Percentiles rank a stretch among this genome's conserved stretches.
Evolutionary conservation across 1,139 yeast species (phyloP).

Genomic region (Kluyveromyces marxianus): DNA sequence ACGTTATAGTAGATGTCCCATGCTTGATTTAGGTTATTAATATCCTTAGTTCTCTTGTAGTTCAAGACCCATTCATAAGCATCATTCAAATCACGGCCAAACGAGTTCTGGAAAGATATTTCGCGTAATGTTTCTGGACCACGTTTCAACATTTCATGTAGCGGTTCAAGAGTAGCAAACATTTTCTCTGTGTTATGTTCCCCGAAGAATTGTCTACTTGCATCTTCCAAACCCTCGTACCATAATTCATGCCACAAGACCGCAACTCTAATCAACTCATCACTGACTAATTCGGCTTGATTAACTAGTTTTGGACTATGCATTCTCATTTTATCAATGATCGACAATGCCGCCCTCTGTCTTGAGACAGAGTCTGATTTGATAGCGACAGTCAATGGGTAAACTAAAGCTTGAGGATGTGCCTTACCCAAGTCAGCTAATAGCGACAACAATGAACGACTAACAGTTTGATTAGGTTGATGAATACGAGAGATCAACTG

Average conservation of each 20-base stretch:
- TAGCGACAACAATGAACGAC: conserved; percentile 70
- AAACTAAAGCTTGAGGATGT: conserved; percentile 94
- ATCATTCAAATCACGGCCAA: conserved; percentile 86
- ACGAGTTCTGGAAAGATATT: conserved; percentile 85
- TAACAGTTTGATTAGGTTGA: conserved; percentile 83
- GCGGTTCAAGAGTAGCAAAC: conserved; percentile 85
- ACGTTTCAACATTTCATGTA: conserved; percentile 71
- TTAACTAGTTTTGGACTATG: conserved; percentile 82
- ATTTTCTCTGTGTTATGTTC: conserved; percentile 92
- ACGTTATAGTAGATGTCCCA: conserved; percentile 97
- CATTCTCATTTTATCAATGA: conserved; percentile 84
- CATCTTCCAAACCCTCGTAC: conserved; percentile 97
- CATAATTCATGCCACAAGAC: conserved; percentile 97
- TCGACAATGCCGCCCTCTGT: conserved; percentile 84
- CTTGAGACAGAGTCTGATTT: conserved; percentile 87
- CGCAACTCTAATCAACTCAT: conserved; percentile 87
- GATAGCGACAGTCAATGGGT: conserved; percentile 93
- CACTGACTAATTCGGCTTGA: conserved; percentile 91
- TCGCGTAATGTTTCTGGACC: conserved; percentile 94
- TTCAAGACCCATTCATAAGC: conserved; percentile 92
- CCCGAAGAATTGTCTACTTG: conserved; percentile 86
- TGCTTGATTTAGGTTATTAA: conserved; percentile 86
- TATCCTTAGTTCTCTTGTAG: conserved; percentile 76
- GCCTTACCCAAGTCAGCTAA: conserved; percentile 86
- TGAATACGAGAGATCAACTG: conserved; percentile 94